Evolutionary conservation across 2,329 filamentous ascomycete species (phyloP).

Genomic region (Neoscytalidium dimidiatum): DNA sequence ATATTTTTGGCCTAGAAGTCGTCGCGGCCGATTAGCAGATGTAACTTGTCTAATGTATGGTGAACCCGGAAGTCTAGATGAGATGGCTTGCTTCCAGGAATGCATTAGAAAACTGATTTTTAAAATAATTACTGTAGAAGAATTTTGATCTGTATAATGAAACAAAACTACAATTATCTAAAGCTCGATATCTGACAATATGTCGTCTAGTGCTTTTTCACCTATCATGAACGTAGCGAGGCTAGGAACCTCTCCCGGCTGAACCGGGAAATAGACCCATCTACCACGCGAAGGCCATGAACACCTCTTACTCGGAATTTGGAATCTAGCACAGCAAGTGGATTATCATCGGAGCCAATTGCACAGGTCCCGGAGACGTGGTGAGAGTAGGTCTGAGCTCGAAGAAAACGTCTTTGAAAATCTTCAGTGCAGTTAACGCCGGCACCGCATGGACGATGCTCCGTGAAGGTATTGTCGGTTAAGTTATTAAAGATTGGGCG

Average conservation of each 20-base stretch:
- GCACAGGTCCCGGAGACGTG: slow-evolving; percentile 58
- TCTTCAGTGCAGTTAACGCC: slow-evolving; percentile 41
- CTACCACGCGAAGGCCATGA: slow-evolving; percentile 59
- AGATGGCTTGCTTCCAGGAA: too few relatives aligned
- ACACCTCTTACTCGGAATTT: slow-evolving; percentile 60
- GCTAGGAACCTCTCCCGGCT: slow-evolving; percentile 56
- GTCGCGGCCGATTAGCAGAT: too few relatives aligned
- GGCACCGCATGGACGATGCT: slow-evolving; percentile 28
- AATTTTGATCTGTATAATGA: too few relatives aligned
- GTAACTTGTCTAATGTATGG: too few relatives aligned
- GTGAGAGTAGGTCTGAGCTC: slow-evolving; percentile 44
- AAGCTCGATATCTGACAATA: neutral
- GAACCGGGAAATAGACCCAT: slow-evolving; percentile 59
- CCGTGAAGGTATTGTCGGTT: slow-evolving; percentile 31
- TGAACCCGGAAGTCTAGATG: too few relatives aligned
- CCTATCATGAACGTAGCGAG: slow-evolving; percentile 57
- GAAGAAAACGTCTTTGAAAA: slow-evolving; percentile 38
- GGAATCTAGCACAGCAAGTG: slow-evolving; percentile 57
- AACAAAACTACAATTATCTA: too few relatives aligned
- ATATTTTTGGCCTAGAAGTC: too few relatives aligned
- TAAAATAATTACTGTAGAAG: too few relatives aligned
- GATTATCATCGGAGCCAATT: slow-evolving; percentile 57
- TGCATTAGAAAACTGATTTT: too few relatives aligned
- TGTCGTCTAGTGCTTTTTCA: slow-evolving; percentile 63
- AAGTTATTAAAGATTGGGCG: slow-evolving; percentile 40